These are phyloP conservation scores for Dothiorella sarmentorum DNA, from an alignment of 2,329 filamentous ascomycete species.

Conservation along the genomic window DNA sequence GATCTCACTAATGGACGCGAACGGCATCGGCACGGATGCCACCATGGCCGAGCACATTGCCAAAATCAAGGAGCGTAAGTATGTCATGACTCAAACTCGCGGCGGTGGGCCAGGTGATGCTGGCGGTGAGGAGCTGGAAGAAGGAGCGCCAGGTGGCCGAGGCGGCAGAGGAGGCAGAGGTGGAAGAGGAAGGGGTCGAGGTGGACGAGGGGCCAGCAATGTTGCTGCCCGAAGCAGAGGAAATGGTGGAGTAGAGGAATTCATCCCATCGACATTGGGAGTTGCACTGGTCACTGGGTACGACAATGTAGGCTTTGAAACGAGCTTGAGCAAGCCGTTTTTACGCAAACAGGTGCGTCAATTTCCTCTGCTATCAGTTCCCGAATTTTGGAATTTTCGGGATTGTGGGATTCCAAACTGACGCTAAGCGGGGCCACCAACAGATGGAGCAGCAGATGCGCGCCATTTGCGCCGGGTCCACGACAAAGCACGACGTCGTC, in stretches of 20 bases:
- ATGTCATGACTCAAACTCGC: constrained; percentile 66
- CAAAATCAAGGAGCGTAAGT: constrained; percentile 87
- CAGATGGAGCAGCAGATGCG: constrained; percentile 95
- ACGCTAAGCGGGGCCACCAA: constrained; percentile 13
- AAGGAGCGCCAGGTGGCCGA: constrained; percentile 31
- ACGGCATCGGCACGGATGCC: constrained; percentile 96
- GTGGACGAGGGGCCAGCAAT: constrained; percentile 21
- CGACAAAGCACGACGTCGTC: constrained; percentile 70
- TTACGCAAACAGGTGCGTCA: constrained; percentile 72
- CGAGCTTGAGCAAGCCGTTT: constrained; percentile 91
- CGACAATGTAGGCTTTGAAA: constrained; percentile 88
- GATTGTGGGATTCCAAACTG: constrained; percentile 8
- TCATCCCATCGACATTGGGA: constrained; percentile 88
- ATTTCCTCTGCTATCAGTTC: neutral
- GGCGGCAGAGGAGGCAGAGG: constrained; percentile 35
- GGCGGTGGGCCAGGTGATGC: constrained; percentile 33
- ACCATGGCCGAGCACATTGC: constrained; percentile 99
- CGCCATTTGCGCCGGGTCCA: constrained; percentile 85
- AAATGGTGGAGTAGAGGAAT: constrained; percentile 65
- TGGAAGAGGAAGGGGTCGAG: constrained; percentile 29
- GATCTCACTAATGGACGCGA: constrained; percentile 95
- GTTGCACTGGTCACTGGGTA: constrained; percentile 92
- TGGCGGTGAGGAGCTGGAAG: constrained; percentile 36
- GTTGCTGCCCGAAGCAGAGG: constrained; percentile 36
- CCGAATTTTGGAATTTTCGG: constrained; percentile 16